Percentiles rank a stretch among this genome's conserved stretches.
phyloP scores from a whole-genome alignment of 495 filamentous ascomycete species.

The Eremomyces bilateralis region DNA sequence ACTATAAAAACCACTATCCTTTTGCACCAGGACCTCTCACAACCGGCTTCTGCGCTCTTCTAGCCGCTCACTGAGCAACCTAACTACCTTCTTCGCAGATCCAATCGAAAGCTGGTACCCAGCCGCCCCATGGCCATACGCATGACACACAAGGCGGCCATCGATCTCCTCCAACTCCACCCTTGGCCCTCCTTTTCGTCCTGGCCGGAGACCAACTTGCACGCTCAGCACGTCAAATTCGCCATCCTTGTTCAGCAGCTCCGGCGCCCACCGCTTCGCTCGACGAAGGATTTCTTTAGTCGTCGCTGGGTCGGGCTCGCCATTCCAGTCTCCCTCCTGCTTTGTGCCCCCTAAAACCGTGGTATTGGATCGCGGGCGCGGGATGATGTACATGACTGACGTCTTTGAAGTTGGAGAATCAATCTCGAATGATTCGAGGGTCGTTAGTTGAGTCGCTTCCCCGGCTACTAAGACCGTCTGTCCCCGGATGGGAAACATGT shows the following conservation, averaged over 20 bases:
- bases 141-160: conserved; percentile 8
- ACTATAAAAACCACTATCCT: too few species aligned
- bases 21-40: too few species aligned
- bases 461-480: conserved; percentile 18
- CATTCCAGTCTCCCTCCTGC: conserved; percentile 16
- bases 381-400: conserved; percentile 16
- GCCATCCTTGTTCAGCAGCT: conserved; percentile 14
- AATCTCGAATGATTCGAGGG: not conserved
- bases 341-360: conserved; percentile 22
- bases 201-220: conserved; percentile 21
- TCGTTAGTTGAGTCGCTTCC: conserved; percentile 5
- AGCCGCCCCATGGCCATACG: conserved; percentile 17
- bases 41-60: too few species aligned
- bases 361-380: conserved; percentile 15
- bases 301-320: conserved; percentile 13
- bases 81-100: conserved; percentile 11
- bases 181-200: conserved; percentile 18
- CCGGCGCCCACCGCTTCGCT: conserved; percentile 16
- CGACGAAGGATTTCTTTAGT: conserved; percentile 16
- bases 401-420: not conserved
- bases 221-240: conserved; percentile 20
- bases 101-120: conserved; percentile 18
- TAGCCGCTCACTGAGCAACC: conserved; percentile 4
- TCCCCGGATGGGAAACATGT: conserved; percentile 17
- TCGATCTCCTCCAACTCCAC: conserved; percentile 12